Conservation (phyloP, 2,329 filamentous ascomycete species). For the Fusarium armeniacum region DNA sequence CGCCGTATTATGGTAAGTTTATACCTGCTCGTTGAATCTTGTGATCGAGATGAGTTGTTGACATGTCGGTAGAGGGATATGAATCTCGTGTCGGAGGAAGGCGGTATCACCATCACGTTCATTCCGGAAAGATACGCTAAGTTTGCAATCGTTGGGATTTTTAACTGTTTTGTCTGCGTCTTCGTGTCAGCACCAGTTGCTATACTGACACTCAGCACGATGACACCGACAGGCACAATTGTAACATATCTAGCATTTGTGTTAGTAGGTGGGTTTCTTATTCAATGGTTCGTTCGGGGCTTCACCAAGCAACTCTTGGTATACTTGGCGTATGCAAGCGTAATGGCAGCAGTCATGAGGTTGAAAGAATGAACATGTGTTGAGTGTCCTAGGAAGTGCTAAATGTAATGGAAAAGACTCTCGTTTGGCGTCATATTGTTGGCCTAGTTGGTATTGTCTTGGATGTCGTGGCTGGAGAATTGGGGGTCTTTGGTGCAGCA, state of each 20-base stretch:
- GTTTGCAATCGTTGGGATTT: constrained; percentile 12
- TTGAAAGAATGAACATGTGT: background rate
- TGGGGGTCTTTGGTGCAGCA: background rate
- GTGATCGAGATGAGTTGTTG: background rate
- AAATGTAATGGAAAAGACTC: background rate
- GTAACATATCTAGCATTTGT: constrained; percentile 27
- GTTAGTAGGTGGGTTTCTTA: constrained; percentile 16
- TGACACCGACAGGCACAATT: constrained; percentile 4
- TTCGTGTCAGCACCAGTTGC: constrained; percentile 26
- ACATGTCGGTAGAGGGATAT: constrained; percentile 11
- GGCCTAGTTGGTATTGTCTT: background rate
- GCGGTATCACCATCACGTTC: background rate
- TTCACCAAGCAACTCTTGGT: constrained; percentile 29
- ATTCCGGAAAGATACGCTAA: background rate
- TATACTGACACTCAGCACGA: constrained; percentile 18
- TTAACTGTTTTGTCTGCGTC: constrained; percentile 16
- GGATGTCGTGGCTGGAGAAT: background rate
- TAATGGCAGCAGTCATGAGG: constrained; percentile 29
- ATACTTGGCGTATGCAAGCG: constrained; percentile 28
- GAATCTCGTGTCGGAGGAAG: background rate
- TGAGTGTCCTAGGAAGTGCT: background rate
- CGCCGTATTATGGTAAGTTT: constrained; percentile 16
- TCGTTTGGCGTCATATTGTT: background rate
- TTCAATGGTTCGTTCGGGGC: constrained; percentile 14
- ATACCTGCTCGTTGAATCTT: background rate